Evolutionary conservation across 352 stramenopile genomes (phyloP).

Genomic region (Pythium dissotocum): DNA sequence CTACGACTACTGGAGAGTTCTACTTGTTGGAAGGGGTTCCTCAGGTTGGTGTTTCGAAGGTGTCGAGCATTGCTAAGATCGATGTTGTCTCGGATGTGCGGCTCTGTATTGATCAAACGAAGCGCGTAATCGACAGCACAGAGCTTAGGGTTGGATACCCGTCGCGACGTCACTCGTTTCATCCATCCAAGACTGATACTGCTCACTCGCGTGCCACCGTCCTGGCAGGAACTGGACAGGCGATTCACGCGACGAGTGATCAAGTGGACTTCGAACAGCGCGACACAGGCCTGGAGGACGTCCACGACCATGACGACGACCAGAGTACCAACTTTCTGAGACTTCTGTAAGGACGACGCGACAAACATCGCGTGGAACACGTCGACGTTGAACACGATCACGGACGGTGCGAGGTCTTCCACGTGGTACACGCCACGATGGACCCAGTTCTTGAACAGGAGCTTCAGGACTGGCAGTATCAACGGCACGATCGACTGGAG

Average conservation of each 20-base stretch:
- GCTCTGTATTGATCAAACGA: not conserved
- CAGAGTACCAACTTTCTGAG: not conserved
- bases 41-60: not conserved
- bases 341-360: slow-evolving; percentile 9
- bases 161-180: not conserved
- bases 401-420: slow-evolving; percentile 13
- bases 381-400: slow-evolving; percentile 4
- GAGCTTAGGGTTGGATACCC: not conserved
- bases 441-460: slow-evolving; percentile 8
- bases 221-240: not conserved
- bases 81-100: not conserved
- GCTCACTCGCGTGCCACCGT: too few relatives aligned
- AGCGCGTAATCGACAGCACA: not conserved
- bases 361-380: slow-evolving; percentile 13
- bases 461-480: slow-evolving; percentile 9
- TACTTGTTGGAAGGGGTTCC: not conserved
- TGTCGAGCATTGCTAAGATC: not conserved
- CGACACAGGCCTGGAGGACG: not conserved
- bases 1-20: too few relatives aligned
- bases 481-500: not conserved
- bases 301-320: slow-evolving; percentile 10
- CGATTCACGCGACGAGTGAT: not conserved
- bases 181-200: too few relatives aligned
- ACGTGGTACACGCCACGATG: not conserved
- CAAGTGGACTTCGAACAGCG: not conserved